Conservation (phyloP, 805 yeast species). For the Suhomyces emberorum region DNA sequence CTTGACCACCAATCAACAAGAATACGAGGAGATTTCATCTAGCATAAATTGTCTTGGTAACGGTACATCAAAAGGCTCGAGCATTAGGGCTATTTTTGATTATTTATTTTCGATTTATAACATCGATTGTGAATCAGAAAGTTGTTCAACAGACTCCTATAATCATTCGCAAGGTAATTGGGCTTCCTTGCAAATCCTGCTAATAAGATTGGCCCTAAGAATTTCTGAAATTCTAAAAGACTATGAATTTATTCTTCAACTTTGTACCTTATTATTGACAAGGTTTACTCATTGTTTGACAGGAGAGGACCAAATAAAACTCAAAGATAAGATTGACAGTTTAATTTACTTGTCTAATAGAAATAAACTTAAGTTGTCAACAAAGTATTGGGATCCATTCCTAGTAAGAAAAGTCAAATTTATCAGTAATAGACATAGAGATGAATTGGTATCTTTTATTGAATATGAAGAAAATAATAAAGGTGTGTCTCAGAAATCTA, state of each 20-base stretch:
- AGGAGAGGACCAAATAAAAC: conserved; percentile 52
- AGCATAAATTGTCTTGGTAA: conserved; percentile 3
- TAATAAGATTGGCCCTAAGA: conserved; percentile 49
- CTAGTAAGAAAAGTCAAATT: conserved; percentile 52
- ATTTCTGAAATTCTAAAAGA: conserved; percentile 54
- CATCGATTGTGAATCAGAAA: conserved; percentile 39
- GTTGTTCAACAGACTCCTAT: conserved; percentile 16
- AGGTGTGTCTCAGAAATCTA: conserved; percentile 2
- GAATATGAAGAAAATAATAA: conserved; percentile 17
- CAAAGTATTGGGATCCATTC: conserved; percentile 71
- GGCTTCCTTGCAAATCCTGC: conserved; percentile 54
- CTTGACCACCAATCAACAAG: conserved; percentile 1
- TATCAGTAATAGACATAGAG: conserved; percentile 18
- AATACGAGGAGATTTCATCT: conserved; percentile 1
- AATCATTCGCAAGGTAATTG: conserved; percentile 37
- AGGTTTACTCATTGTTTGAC: conserved; percentile 54
- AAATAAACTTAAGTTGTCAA: conserved; percentile 22
- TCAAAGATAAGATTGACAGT: conserved; percentile 32
- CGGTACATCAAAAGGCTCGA: conserved; percentile 8
- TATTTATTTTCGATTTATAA: conserved; percentile 54
- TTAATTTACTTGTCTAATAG: conserved; percentile 17
- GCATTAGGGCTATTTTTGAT: conserved; percentile 44
- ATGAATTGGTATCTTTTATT: conserved; percentile 42
- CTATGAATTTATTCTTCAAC: conserved; percentile 30
- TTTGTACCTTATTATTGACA: conserved; percentile 54